A percentile compares a stretch with the other conserved stretches of the same genome.
phyloP scores from a whole-genome alignment of 2,329 filamentous ascomycete species.

The Penicillium crustosum region DNA sequence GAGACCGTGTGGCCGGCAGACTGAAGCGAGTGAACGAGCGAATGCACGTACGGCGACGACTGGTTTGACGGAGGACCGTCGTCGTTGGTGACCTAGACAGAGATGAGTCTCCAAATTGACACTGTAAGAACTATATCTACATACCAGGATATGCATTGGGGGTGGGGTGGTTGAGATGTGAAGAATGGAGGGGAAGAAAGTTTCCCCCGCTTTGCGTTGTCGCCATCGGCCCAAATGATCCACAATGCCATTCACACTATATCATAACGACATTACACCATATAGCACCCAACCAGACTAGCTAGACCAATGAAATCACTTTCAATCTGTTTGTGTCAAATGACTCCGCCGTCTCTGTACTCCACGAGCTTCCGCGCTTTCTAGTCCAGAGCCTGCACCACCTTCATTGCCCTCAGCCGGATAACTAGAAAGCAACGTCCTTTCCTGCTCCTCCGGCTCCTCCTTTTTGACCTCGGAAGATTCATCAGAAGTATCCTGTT shows the following conservation, averaged over 20 bases:
- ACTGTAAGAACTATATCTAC: slow-evolving; percentile 17
- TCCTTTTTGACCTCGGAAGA: slow-evolving; percentile 34
- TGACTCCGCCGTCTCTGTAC: slow-evolving; percentile 37
- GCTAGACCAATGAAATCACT: background rate
- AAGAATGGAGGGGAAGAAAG: slow-evolving; percentile 21
- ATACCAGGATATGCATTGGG: slow-evolving; percentile 54
- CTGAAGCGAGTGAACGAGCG: slow-evolving; percentile 69
- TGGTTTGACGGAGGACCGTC: slow-evolving; percentile 76
- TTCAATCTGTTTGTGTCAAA: slow-evolving; percentile 19
- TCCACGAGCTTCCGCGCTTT: slow-evolving; percentile 32
- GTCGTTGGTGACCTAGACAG: slow-evolving; percentile 61
- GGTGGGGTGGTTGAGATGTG: slow-evolving; percentile 13
- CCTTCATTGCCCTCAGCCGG: slow-evolving; percentile 40
- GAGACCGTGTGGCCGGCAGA: slow-evolving; percentile 80
- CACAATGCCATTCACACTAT: background rate
- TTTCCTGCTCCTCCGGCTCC: slow-evolving; percentile 17
- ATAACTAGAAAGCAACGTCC: slow-evolving; percentile 20
- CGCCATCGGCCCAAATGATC: slow-evolving; percentile 4
- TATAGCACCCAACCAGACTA: background rate
- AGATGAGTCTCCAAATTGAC: slow-evolving; percentile 7
- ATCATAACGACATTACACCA: background rate
- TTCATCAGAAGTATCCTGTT: slow-evolving; percentile 15
- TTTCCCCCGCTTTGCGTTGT: slow-evolving; percentile 16
- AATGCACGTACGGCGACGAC: slow-evolving; percentile 78
- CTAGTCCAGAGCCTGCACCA: slow-evolving; percentile 56